Evolutionary conservation across 345 rosid species (phyloP), one percentile per base, ranked within the genome.

Genomic region (Aurinia saxatilis): DNA sequence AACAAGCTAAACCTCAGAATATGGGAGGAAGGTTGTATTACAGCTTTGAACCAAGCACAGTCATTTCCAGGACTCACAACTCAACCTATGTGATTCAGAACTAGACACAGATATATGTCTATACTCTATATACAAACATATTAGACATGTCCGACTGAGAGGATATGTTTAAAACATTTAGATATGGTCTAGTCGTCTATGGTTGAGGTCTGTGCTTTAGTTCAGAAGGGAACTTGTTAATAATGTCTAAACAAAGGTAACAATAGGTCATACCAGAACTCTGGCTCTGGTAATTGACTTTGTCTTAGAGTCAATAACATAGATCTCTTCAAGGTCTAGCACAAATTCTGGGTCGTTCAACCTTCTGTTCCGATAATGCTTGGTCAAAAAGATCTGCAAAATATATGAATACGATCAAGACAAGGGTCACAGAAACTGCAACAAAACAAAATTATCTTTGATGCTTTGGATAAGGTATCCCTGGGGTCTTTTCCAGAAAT

Each of bases 231-330:
- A 45, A 60, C 41, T 35, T 52, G 61, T 3, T 35, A 13, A 37
- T 21, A 13, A 12, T 27, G 46, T 0, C 18, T 19, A 16, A 15
- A 8, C 7, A 38, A 56, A 56, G 39, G 36, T 46, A 65, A 30
- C 14, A 45, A 30, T 19, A 17, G 19, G 17, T 8, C 80, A 74
- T 74, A 92, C 96, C 84, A 83, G 49, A 57, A 92, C 93, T 85
- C 79, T 92, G 42, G 96, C 98, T 78, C 98, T 83, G 41, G 90
- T 83, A 63, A 91, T 88, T 39, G 98, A 91, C 82, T 82, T 91
- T 18, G 92, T 84, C 75, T 76, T 84, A 12, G 96, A 86, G 53
- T 91, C 95, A 52, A 91, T 84, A 66, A 83, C 86, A 66, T 91
- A 91, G 25, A 91, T 88, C 81, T 91, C 96, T 79, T 91, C 98